Conservation (phyloP, 148 eudicot genomes). For the Linanthus parryae region DNA sequence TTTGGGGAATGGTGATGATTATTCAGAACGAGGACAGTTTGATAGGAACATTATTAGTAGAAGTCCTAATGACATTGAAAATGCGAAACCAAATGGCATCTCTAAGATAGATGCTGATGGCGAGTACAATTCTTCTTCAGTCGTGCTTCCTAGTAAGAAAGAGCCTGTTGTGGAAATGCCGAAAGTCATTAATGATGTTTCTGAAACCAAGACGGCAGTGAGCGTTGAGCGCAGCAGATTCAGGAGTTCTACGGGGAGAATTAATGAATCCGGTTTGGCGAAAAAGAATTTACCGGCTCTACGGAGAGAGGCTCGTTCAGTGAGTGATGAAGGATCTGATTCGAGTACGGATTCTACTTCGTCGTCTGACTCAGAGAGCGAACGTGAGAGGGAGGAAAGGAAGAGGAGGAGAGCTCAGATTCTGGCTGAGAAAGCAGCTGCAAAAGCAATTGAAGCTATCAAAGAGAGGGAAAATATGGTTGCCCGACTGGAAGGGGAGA, state of each 20-base stretch:
- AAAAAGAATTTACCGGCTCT: constrained; percentile 14
- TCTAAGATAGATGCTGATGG: constrained; percentile 15
- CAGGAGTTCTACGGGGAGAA: constrained; percentile 16
- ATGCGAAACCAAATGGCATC: constrained; percentile 11
- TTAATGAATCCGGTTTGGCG: constrained; percentile 12
- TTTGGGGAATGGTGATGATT: constrained; percentile 20
- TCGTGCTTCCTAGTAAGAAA: not conserved
- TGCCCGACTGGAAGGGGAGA: constrained; percentile 97
- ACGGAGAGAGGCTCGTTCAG: constrained; percentile 33
- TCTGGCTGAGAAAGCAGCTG: constrained; percentile 87
- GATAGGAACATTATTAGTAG: constrained; percentile 13
- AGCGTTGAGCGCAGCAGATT: constrained; percentile 15
- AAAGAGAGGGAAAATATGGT: constrained; percentile 84
- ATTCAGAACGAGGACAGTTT: constrained; percentile 23
- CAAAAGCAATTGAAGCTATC: constrained; percentile 71
- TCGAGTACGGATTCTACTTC: constrained; percentile 67
- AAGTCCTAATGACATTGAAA: constrained; percentile 13
- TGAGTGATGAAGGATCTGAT: constrained; percentile 54
- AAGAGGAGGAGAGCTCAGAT: constrained; percentile 58
- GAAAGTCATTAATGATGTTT: constrained; percentile 9
- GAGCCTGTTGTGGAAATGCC: constrained; percentile 3
- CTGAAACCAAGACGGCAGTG: constrained; percentile 13
- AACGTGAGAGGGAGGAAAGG: constrained; percentile 65
- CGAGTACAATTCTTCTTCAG: constrained; percentile 14
- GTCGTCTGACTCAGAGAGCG: constrained; percentile 70